These are phyloP conservation scores for Pascua sp. DNA, from an alignment of 1,284 basidiomycete genomes.

Conservation along the genomic window DNA sequence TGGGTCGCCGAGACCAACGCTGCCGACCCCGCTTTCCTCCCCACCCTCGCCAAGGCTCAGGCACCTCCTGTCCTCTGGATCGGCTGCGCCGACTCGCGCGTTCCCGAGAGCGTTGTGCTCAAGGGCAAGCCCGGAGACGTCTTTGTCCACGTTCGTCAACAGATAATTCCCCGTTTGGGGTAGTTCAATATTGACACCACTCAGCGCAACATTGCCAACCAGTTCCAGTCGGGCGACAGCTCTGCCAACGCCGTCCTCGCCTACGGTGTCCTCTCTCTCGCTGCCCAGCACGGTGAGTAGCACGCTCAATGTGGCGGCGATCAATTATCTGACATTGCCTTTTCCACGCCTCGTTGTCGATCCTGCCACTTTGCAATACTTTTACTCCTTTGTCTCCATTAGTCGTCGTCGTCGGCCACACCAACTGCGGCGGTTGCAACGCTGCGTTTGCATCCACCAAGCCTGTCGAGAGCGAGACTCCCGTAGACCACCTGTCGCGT, in stretches of 20 bases:
- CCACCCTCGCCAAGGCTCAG: conserved; percentile 38
- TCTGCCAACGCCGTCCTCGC: conserved; percentile 69
- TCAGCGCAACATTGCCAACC: conserved; percentile 62
- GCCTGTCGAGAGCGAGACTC: conserved; percentile 15
- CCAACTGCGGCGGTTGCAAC: conserved; percentile 70
- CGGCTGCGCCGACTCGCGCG: conserved; percentile 49
- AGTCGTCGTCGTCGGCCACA: conserved; percentile 80
- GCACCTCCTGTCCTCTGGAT: conserved; percentile 48
- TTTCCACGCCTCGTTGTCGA: background rate
- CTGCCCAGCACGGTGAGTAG: conserved; percentile 70
- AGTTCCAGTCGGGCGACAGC: conserved; percentile 16
- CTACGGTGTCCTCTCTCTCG: conserved; percentile 73
- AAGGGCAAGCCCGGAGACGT: conserved; percentile 60
- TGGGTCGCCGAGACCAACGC: conserved; percentile 32
- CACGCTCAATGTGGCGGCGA: background rate
- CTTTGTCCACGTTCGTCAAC: conserved; percentile 56
- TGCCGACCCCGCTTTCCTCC: conserved; percentile 37
- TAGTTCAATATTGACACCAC: conserved; percentile 1
- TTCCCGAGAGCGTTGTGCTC: conserved; percentile 45
- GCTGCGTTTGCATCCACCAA: conserved; percentile 54
- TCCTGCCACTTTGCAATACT: background rate
- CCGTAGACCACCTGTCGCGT: conserved; percentile 59
- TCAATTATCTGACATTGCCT: background rate
- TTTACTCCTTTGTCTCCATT: conserved; percentile 1
- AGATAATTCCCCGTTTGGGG: background rate